phyloP scores from a whole-genome alignment of 768 basidiomycete species.

The Ephemerocybe angulata region DNA sequence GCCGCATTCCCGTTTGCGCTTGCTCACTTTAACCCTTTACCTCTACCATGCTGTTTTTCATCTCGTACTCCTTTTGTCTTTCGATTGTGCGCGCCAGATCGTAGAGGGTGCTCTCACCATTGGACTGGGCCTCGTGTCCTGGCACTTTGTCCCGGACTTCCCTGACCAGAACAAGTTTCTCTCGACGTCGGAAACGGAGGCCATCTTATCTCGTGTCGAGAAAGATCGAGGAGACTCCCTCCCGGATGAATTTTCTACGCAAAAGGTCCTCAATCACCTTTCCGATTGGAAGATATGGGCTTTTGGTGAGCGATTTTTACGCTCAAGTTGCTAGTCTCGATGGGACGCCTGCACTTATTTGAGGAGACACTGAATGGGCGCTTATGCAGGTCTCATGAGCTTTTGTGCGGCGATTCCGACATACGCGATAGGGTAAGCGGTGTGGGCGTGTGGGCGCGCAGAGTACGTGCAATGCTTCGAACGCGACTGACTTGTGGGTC shows the following conservation, averaged over 20 bases:
- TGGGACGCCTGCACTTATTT: no score
- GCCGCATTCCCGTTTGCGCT: background rate
- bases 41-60: no score
- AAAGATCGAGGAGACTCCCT: slow-evolving; percentile 48
- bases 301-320: slow-evolving; percentile 29
- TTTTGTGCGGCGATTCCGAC: slow-evolving; percentile 48
- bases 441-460: background rate
- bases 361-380: no score
- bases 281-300: slow-evolving; percentile 50
- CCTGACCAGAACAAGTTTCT: slow-evolving; percentile 48
- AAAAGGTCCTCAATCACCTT: slow-evolving; percentile 34
- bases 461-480: slow-evolving; percentile 1
- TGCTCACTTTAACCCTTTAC: background rate
- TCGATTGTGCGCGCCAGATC: no score
- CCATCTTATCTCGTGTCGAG: slow-evolving; percentile 43
- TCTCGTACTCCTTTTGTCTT: no score
- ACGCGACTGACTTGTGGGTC: background rate
- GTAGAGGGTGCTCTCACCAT: slow-evolving; percentile 48
- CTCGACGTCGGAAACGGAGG: slow-evolving; percentile 35
- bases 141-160: slow-evolving; percentile 44
- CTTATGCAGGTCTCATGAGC: slow-evolving; percentile 40
- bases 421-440: slow-evolving; percentile 42
- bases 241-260: slow-evolving; percentile 37
- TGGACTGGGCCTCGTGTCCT: slow-evolving; percentile 38
- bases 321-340: no score